These are phyloP conservation scores for Trichoderma sp. DNA, from an alignment of 2,329 filamentous ascomycete genomes.

Conservation along the genomic window DNA sequence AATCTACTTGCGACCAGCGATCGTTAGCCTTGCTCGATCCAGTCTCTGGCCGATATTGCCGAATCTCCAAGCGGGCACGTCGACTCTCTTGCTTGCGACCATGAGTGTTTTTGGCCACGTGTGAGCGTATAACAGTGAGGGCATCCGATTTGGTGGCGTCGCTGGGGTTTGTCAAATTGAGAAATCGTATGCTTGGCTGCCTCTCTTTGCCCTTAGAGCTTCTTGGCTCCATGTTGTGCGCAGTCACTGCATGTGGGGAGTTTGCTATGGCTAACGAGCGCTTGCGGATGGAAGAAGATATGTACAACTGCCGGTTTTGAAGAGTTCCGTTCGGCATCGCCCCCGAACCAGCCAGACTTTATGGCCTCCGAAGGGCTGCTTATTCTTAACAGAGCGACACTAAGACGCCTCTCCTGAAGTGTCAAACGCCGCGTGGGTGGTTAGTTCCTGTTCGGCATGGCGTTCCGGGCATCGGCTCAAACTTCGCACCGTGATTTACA, in stretches of 20 bases:
- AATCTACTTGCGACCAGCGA: neutral
- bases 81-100: slow-evolving; percentile 12
- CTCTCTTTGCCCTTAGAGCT: neutral
- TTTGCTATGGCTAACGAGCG: neutral
- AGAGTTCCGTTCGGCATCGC: neutral
- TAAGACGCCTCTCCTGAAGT: neutral
- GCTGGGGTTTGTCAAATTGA: slow-evolving; percentile 11
- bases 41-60: slow-evolving; percentile 1
- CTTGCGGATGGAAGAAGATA: neutral
- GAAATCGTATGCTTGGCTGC: neutral
- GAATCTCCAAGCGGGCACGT: slow-evolving; percentile 5
- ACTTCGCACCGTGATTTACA: neutral
- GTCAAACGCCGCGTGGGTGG: neutral
- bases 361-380: neutral
- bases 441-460: neutral
- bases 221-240: neutral
- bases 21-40: neutral
- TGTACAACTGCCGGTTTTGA: neutral
- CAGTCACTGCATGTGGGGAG: neutral
- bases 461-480: neutral
- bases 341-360: neutral
- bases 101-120: slow-evolving; percentile 13
- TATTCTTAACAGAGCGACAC: neutral
- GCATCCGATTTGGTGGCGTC: slow-evolving; percentile 11
- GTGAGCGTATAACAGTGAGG: slow-evolving; percentile 11